Evolutionary conservation across 2,329 filamentous ascomycete species (phyloP).

Genomic region (Talaromyces sp.): DNA sequence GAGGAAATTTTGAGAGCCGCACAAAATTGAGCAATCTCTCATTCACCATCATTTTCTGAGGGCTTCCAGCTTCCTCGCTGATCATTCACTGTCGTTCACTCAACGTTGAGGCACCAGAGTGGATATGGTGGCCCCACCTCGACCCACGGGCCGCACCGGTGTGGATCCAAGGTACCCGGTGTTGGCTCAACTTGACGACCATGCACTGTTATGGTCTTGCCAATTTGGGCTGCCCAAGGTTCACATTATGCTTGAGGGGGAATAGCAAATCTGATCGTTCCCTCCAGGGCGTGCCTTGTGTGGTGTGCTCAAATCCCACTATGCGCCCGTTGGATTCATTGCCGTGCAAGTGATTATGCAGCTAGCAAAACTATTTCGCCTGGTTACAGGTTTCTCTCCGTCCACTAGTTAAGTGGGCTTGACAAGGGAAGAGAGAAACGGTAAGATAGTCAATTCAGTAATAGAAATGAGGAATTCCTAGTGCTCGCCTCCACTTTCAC

Average conservation of each 20-base stretch:
- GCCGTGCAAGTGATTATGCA: too few relatives aligned
- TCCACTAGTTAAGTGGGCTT: too few relatives aligned
- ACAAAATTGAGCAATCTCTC: neutral
- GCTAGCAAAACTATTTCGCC: too few relatives aligned
- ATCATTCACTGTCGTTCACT: neutral
- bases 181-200: neutral
- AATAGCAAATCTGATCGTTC: too few relatives aligned
- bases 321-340: too few relatives aligned
- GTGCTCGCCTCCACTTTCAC: too few relatives aligned
- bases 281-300: too few relatives aligned
- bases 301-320: too few relatives aligned
- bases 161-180: neutral
- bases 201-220: neutral
- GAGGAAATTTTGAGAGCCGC: neutral
- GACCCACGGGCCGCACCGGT: neutral
- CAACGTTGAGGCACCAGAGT: neutral
- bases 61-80: neutral
- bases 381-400: too few relatives aligned
- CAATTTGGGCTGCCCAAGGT: neutral
- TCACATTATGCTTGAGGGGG: neutral
- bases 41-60: neutral
- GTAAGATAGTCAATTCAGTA: conserved; percentile 1
- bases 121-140: neutral
- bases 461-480: too few relatives aligned
- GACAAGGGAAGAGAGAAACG: too few relatives aligned